Base-by-base conservation (phyloP, 495 filamentous ascomycete genomes). In the Penicillium cosmopolitanum region DNA sequence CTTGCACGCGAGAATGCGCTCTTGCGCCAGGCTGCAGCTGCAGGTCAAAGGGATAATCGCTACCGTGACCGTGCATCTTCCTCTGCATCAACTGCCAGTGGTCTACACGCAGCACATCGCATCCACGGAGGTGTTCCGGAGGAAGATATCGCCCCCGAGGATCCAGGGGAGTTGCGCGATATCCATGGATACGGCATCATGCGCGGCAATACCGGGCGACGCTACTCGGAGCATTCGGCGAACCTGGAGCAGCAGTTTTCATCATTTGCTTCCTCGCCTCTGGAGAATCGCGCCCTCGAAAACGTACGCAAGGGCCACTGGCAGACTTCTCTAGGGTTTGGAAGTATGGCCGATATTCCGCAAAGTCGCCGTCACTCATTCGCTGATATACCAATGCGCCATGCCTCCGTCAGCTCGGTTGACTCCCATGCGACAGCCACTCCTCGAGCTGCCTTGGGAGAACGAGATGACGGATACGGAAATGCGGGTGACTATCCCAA, bases 341-440 rank as follows among this genome's bases (percentile, higher is more conserved):
- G 86, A 25, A 84, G 87, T 18, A 62, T 89, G 40, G 73, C 76
- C 18, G 90, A 94, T 53, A 77, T 87, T 16, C 85, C 90, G 31
- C 93, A 97, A 62, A 97, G 94, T 67, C 86, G 95, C 51, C 88
- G 95, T 4, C 95, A 98, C 73, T 98, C 95, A n/a, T 96, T 98
- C 71, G 94, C 93, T n/a, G 91, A 94, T 67, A 82, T 89, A 16
- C 87, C 87, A 2, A 85, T 86, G 36, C 79, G 90, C 33, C 87
- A 92, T 62, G 78, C 77, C 11, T 93, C 90, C 4, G 81, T 91
- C 53, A 80, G 87, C 55, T 89, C 88, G 19, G 73, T 82, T 51
- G 88, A 92, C 36, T 71, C 79, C 5, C 74, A 75, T 52, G 48
- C 60, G 7, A 56, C 66, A 21, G 65, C 54, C 6, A 68, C 63